Evolutionary conservation across 1,139 yeast genomes (phyloP).

Genomic region (Nadsonia starkeyi-henricii): DNA sequence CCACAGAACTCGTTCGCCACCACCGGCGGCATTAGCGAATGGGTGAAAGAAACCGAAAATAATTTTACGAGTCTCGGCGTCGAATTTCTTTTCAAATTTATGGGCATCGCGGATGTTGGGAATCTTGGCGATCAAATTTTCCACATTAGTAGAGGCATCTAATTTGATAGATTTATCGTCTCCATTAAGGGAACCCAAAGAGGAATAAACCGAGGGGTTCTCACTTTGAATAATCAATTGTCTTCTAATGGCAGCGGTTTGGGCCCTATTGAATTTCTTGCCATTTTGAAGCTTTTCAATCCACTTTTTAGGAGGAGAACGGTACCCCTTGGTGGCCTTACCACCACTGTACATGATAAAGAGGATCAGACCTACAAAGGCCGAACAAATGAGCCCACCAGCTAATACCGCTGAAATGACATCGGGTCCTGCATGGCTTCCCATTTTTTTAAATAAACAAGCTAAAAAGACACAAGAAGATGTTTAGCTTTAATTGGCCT

Average conservation of each 20-base stretch:
- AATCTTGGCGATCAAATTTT: constrained; percentile 10
- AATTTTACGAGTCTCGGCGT: constrained; percentile 23
- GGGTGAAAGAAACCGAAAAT: constrained; percentile 90
- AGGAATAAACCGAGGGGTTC: constrained; percentile 34
- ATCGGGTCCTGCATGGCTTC: constrained; percentile 4
- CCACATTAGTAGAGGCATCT: constrained; percentile 8
- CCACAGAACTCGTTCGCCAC: constrained; percentile 97
- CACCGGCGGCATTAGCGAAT: constrained; percentile 91
- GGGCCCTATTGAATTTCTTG: constrained; percentile 15
- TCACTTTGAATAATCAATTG: constrained; percentile 38
- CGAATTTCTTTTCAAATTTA: constrained; percentile 6
- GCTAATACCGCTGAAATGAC: not conserved
- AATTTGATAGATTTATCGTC: not conserved
- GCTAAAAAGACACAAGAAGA: too few relatives aligned
- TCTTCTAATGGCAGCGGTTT: constrained; percentile 33
- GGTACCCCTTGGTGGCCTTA: constrained; percentile 2
- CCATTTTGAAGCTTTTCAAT: constrained; percentile 17
- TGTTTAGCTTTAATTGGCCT: too few relatives aligned
- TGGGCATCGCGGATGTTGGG: constrained; percentile 11
- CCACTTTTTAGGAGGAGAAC: constrained; percentile 21
- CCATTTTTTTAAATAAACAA: too few relatives aligned
- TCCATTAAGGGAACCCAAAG: constrained; percentile 11
- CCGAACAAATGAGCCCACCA: not conserved
- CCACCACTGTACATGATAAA: not conserved
- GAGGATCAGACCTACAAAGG: not conserved